Evolutionary conservation across 2,329 filamentous ascomycete genomes (phyloP), one percentile per base, ranked within the genome.

Genomic region (Cylindrodendrum hubeiense): DNA sequence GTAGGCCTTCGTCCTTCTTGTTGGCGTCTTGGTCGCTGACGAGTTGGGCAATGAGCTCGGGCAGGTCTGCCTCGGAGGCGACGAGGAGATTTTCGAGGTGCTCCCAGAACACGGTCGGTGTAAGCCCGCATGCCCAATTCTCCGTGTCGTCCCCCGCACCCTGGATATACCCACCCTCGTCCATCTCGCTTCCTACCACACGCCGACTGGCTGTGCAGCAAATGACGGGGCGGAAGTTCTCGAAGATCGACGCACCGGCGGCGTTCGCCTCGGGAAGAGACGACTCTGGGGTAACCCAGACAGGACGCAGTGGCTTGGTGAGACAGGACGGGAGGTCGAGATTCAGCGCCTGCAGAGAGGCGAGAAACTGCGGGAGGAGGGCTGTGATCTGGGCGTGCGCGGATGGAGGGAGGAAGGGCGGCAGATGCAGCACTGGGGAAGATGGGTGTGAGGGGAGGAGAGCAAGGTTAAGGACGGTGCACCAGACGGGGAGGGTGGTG

Each of bases 401-500:
- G 50, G 83, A 82, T 4, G 92, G 90, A 13, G 97, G 89, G 28
- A 91, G 88, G 65, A 90, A 86, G 1, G 91, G 89, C 1, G 94
- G 93, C 5, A 93, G 91, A 73, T 90, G 86, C 8, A 98, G 85
- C 2, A 79, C 71, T 73, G 91, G 84, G 2, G 70, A 77, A 9
- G 77, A 66, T 5, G 80, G 76, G 55, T 82, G 70, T 21, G 84
- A 80, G 0, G 92, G 91, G 76, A 97, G 97, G 5, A 98, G 82
- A 3, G 89, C 83, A 50, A 87, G 85, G 79, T 98, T 98, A 73
- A 98, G 80, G 19, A 98, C 93, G 67, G 91, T 89, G 79, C 93
- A 95, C 96, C 96, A 99, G 67, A 97, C 93, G 2, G 96, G 95
- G 26, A 98, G 85, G 0, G 96, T 98, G 79, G 97, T 98, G 73